phyloP scores from a whole-genome alignment of 441 rosid genomes.

The Dalechampia spathulata region DNA sequence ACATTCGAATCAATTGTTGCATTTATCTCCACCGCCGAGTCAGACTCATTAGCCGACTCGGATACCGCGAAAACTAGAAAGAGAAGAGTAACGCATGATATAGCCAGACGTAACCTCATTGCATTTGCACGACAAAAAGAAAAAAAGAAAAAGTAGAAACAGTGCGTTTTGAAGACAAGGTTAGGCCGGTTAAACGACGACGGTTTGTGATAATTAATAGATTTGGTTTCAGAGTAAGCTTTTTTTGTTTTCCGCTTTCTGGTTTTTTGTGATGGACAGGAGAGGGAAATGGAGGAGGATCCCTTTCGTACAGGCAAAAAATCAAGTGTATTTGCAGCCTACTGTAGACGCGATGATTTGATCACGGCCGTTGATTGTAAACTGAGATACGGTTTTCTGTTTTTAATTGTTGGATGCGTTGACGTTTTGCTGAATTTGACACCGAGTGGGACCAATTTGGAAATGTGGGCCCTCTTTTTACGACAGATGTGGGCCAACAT shows the following conservation, averaged over 20 bases:
- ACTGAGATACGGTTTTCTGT: too few relatives aligned
- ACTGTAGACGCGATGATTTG: not conserved
- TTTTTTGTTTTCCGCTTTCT: constrained; percentile 6
- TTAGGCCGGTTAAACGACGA: not conserved
- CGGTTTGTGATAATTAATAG: not conserved
- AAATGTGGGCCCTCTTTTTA: not conserved
- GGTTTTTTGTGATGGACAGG: not conserved
- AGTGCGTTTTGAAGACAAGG: not conserved
- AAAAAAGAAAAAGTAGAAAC: not conserved
- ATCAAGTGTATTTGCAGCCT: not conserved
- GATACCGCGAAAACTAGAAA: constrained; percentile 29
- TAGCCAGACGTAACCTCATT: constrained; percentile 30
- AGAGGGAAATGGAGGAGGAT: constrained; percentile 10
- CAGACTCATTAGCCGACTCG: constrained; percentile 28
- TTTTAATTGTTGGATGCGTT: too few relatives aligned
- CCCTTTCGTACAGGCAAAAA: not conserved
- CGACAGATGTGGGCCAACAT: not conserved
- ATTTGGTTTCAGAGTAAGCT: constrained; percentile 12
- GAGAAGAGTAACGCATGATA: constrained; percentile 32
- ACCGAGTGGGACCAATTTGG: not conserved
- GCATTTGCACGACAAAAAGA: too few relatives aligned
- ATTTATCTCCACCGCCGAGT: constrained; percentile 42
- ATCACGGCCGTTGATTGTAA: not conserved
- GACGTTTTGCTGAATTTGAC: not conserved
- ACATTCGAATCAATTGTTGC: constrained; percentile 44